Conservation (phyloP, 1,284 basidiomycete genomes). For the Rhodotorula sp. region DNA sequence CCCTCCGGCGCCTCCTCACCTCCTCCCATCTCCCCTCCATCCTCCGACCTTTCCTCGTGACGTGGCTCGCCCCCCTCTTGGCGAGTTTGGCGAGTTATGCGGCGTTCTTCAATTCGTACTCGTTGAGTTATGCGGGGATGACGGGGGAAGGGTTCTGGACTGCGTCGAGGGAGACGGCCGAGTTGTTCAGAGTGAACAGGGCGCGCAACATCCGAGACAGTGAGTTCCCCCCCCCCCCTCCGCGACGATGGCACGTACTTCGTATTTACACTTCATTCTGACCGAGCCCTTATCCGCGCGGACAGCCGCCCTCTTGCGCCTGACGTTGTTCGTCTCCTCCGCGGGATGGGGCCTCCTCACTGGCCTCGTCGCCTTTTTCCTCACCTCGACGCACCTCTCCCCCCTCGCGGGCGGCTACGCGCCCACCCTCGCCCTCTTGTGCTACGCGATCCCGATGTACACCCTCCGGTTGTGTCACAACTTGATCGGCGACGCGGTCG, state of each 20-base stretch:
- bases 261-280: too few relatives aligned
- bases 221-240: slow-evolving; percentile 5
- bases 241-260: too few relatives aligned
- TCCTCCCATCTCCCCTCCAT: slow-evolving; percentile 5
- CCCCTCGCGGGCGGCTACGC: slow-evolving; percentile 2
- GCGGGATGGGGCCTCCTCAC: slow-evolving; percentile 64
- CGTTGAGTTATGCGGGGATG: slow-evolving; percentile 28
- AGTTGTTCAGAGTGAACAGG: slow-evolving; percentile 32
- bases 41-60: slow-evolving; percentile 7
- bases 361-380: slow-evolving; percentile 43
- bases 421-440: slow-evolving; percentile 26
- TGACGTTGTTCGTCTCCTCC: slow-evolving; percentile 70
- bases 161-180: slow-evolving; percentile 15
- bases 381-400: slow-evolving; percentile 45
- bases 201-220: slow-evolving; percentile 38
- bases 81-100: slow-evolving; percentile 11
- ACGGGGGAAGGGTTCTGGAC: slow-evolving; percentile 21
- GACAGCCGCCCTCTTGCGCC: slow-evolving; percentile 55
- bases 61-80: slow-evolving; percentile 21
- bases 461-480: slow-evolving; percentile 27
- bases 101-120: slow-evolving; percentile 31
- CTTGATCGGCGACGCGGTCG: slow-evolving; percentile 29
- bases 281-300: background rate
- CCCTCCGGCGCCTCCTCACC: slow-evolving; percentile 1
- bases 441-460: slow-evolving; percentile 34